These are phyloP conservation scores for Meyerozyma athensensis DNA, from an alignment of 1,139 yeast species.

Conservation along the genomic window DNA sequence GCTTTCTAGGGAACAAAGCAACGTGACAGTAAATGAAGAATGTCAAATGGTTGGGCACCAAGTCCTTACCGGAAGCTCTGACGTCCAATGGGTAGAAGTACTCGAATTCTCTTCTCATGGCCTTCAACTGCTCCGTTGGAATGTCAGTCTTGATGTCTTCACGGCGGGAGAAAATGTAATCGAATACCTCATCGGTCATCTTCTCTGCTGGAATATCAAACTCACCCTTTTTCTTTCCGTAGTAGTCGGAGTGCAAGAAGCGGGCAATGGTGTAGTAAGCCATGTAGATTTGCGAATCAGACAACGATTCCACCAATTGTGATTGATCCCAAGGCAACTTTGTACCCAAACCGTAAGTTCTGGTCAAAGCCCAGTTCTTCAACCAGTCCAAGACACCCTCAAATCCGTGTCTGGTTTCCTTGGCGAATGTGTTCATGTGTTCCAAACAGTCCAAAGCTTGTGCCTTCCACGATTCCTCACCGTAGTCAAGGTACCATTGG, in stretches of 20 bases:
- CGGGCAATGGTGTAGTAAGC: constrained; percentile 91
- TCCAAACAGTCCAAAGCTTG: constrained; percentile 78
- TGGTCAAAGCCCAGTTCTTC: constrained; percentile 97
- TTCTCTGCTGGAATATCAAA: constrained; percentile 75
- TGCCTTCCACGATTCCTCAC: constrained; percentile 90
- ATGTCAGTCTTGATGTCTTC: constrained; percentile 58
- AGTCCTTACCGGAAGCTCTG: constrained; percentile 93
- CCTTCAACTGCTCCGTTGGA: constrained; percentile 61
- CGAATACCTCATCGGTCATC: constrained; percentile 92
- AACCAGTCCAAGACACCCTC: constrained; percentile 96
- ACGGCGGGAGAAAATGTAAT: constrained; percentile 76
- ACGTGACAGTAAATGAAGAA: constrained; percentile 91
- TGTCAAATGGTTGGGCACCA: constrained; percentile 95
- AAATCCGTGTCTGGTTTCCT: constrained; percentile 87
- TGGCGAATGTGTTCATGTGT: constrained; percentile 71
- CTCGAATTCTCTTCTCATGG: constrained; percentile 88
- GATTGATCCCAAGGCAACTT: constrained; percentile 96
- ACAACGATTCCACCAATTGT: constrained; percentile 88
- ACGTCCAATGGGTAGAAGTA: constrained; percentile 92
- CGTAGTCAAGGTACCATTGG: constrained; percentile 98
- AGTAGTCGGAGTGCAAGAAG: constrained; percentile 79
- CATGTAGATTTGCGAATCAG: constrained; percentile 96
- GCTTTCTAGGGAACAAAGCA: constrained; percentile 83
- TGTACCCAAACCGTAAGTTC: constrained; percentile 96
- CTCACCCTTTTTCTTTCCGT: constrained; percentile 73